phyloP scores from a whole-genome alignment of 2,329 filamentous ascomycete species.

The Diplodia seriata region DNA sequence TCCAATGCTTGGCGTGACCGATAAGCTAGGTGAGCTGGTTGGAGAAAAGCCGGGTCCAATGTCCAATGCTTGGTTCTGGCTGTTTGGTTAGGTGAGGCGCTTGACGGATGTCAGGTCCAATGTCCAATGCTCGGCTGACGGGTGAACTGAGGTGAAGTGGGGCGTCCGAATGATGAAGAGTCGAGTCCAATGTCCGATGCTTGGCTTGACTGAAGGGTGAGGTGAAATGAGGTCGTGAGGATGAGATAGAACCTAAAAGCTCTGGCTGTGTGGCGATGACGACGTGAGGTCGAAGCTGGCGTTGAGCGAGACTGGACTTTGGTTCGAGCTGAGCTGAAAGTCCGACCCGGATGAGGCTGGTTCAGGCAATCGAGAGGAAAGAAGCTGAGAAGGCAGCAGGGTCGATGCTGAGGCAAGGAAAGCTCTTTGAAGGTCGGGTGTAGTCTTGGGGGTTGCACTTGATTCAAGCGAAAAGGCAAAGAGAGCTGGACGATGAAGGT shows the following conservation, averaged over 20 bases:
- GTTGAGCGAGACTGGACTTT: not conserved
- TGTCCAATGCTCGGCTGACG: too few relatives aligned
- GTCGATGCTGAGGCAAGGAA: not conserved
- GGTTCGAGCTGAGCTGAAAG: not conserved
- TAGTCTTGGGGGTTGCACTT: not conserved
- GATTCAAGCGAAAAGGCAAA: not conserved
- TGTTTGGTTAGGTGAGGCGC: too few relatives aligned
- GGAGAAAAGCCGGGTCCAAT: too few relatives aligned
- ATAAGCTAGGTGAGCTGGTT: too few relatives aligned
- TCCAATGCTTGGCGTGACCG: too few relatives aligned
- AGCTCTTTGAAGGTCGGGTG: not conserved
- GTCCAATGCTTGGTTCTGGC: too few relatives aligned
- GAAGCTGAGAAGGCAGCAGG: not conserved
- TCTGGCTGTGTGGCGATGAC: not conserved
- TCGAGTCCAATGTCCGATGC: too few relatives aligned
- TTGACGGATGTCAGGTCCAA: too few relatives aligned
- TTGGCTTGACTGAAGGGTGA: too few relatives aligned
- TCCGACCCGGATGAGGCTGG: not conserved
- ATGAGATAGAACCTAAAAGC: not conserved
- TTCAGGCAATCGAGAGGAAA: not conserved
- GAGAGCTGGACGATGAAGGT: not conserved
- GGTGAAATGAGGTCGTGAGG: not conserved
- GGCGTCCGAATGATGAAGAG: too few relatives aligned
- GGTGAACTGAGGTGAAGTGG: too few relatives aligned
- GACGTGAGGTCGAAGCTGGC: not conserved